These are phyloP conservation scores for Cocos nucifera DNA, from an alignment of 176 grass and related monocot species.

Conservation along the genomic window DNA sequence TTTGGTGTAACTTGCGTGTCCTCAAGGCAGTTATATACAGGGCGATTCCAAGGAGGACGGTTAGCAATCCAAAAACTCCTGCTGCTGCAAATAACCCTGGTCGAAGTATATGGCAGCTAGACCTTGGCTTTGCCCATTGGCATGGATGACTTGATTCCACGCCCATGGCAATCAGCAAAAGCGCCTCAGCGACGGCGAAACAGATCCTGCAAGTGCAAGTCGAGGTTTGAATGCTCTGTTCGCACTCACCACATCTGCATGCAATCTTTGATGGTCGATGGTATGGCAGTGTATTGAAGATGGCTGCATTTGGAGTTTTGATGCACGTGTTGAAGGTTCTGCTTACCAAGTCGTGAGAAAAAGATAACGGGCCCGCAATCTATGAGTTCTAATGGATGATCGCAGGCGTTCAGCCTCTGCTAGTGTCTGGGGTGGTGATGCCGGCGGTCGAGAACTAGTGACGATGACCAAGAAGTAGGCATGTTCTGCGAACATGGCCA, in stretches of 20 bases:
- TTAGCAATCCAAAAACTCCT: slow-evolving; percentile 66
- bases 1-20: slow-evolving; percentile 24
- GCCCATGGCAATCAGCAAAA: slow-evolving; percentile 74
- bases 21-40: slow-evolving; percentile 57
- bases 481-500: slow-evolving; percentile 88
- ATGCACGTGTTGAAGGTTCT: too few species aligned
- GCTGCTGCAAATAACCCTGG: slow-evolving; percentile 72
- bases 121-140: slow-evolving; percentile 59
- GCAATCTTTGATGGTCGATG: too few species aligned
- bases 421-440: background rate
- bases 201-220: slow-evolving; percentile 39
- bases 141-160: slow-evolving; percentile 69
- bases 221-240: too few species aligned
- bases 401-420: too few species aligned
- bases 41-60: slow-evolving; percentile 72
- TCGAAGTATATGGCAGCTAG: slow-evolving; percentile 56
- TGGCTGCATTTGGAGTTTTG: too few species aligned
- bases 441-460: slow-evolving; percentile 17
- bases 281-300: background rate
- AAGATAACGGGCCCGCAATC: slow-evolving; percentile 48
- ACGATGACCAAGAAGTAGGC: slow-evolving; percentile 79
- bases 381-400: background rate
- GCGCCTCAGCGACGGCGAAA: slow-evolving; percentile 75
- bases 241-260: too few species aligned
- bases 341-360: slow-evolving; percentile 68